phyloP scores from a whole-genome alignment of 208 protist species.

The Crithidia sp. region DNA sequence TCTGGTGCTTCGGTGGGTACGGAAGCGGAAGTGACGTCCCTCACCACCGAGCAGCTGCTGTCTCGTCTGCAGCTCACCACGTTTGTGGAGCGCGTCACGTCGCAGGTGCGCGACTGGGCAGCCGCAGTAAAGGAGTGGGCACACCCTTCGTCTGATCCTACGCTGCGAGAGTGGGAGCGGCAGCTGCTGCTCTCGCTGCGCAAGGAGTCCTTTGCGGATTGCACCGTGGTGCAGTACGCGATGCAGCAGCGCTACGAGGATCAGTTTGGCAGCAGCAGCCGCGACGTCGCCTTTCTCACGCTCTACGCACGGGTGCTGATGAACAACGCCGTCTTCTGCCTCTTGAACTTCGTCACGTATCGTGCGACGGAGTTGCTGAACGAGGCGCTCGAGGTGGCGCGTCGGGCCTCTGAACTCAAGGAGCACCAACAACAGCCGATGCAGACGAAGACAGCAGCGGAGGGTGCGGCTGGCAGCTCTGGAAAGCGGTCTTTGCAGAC shows the following conservation, averaged over 20 bases:
- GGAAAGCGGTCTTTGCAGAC: background rate
- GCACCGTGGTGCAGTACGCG: constrained; percentile 33
- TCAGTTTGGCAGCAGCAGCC: constrained; percentile 22
- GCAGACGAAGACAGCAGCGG: background rate
- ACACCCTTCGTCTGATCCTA: constrained; percentile 33
- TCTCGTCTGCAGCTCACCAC: constrained; percentile 15
- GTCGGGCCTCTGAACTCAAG: constrained; percentile 16
- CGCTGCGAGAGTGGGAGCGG: constrained; percentile 40
- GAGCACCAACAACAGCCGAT: background rate
- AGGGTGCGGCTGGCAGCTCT: background rate
- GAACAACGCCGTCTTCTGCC: constrained; percentile 79
- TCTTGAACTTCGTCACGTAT: constrained; percentile 57
- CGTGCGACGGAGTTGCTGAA: constrained; percentile 47
- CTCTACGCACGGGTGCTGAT: constrained; percentile 65
- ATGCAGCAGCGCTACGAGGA: constrained; percentile 49
- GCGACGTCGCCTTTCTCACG: constrained; percentile 37
- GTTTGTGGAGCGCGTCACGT: constrained; percentile 24
- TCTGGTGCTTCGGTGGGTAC: no score
- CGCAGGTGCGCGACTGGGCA: constrained; percentile 29
- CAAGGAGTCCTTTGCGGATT: constrained; percentile 47
- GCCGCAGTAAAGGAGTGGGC: constrained; percentile 34
- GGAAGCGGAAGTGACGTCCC: background rate
- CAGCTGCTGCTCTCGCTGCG: constrained; percentile 40
- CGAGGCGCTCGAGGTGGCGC: constrained; percentile 48
- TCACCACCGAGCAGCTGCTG: constrained; percentile 29